A percentile compares a stretch with the other conserved stretches of the same genome.
These are phyloP conservation scores for Phytophthora pluvialis DNA, from an alignment of 352 stramenopile genomes.

Conservation along the genomic window DNA sequence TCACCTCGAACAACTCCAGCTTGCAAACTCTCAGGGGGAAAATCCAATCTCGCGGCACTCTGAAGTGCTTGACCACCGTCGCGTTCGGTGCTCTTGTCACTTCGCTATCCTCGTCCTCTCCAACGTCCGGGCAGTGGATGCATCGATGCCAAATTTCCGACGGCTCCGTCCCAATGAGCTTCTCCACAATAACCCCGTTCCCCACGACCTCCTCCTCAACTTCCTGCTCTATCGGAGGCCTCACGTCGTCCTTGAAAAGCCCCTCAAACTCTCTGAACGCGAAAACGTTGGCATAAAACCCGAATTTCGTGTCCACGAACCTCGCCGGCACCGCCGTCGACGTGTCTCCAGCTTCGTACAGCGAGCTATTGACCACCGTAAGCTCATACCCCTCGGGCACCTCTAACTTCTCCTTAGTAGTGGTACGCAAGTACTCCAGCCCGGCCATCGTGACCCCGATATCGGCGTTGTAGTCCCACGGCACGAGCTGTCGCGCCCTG, in stretches of 20 bases:
- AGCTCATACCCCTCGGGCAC: conserved; percentile 51
- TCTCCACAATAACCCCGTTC: conserved; percentile 32
- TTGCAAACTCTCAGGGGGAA: conserved; percentile 53
- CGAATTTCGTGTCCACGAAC: conserved; percentile 56
- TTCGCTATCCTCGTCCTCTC: conserved; percentile 21
- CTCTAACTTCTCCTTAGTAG: conserved; percentile 24
- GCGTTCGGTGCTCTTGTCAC: conserved; percentile 2
- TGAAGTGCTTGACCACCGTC: conserved; percentile 40
- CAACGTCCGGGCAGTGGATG: conserved; percentile 38
- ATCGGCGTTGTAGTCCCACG: conserved; percentile 61
- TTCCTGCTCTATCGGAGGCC: conserved; percentile 7
- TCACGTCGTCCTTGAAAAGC: conserved; percentile 37
- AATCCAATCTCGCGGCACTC: conserved; percentile 56
- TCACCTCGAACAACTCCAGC: conserved; percentile 50
- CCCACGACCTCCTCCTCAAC: conserved; percentile 31
- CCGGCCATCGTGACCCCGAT: conserved; percentile 42
- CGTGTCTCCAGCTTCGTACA: conserved; percentile 40
- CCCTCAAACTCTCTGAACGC: conserved; percentile 50
- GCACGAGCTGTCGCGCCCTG: conserved; percentile 45
- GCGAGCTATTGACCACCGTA: conserved; percentile 47
- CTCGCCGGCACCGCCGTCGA: conserved; percentile 35
- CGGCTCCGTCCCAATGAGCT: conserved; percentile 43
- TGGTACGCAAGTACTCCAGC: conserved; percentile 28
- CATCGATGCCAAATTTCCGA: conserved; percentile 47
- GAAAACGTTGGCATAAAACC: conserved; percentile 62